These are phyloP conservation scores for Leccinum sublutescens DNA, from an alignment of 768 basidiomycete species.

Conservation along the genomic window DNA sequence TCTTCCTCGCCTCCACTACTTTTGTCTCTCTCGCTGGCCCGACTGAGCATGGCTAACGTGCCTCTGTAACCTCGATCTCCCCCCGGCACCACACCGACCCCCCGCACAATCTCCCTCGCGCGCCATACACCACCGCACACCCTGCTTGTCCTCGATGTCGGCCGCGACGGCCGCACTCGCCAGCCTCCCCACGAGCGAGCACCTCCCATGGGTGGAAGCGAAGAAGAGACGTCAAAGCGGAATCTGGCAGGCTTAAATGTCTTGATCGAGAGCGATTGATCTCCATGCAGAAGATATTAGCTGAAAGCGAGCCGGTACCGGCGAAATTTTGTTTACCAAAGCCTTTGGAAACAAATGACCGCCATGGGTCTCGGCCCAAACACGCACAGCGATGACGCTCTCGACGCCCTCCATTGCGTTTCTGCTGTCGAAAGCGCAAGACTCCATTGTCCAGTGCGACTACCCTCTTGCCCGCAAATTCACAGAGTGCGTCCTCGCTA, in stretches of 20 bases:
- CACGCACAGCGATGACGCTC: conserved; percentile 15
- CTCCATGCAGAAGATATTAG: not conserved
- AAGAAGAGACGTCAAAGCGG: not conserved
- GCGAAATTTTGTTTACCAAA: not conserved
- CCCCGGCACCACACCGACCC: conserved; percentile 52
- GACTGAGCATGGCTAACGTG: not conserved
- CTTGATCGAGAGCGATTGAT: not conserved
- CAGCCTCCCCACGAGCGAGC: conserved; percentile 78
- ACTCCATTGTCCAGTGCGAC: conserved; percentile 80
- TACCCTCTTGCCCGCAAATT: conserved; percentile 78
- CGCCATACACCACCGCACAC: conserved; percentile 68
- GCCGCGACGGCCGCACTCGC: conserved; percentile 77
- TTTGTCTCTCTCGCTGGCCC: conserved; percentile 11
- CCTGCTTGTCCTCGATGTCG: conserved; percentile 77
- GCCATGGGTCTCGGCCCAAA: conserved; percentile 16
- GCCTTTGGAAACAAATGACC: too few species aligned
- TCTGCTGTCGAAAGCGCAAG: conserved; percentile 73
- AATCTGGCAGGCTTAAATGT: not conserved
- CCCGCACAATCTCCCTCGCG: conserved; percentile 73
- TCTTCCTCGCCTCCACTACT: conserved; percentile 52
- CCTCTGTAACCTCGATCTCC: conserved; percentile 30
- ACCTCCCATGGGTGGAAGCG: conserved; percentile 46
- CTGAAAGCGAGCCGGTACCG: too few species aligned
- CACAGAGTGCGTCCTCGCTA: conserved; percentile 34
- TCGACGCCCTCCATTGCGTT: conserved; percentile 49